Evolutionary conservation across 805 yeast species (phyloP).

Genomic region (Pichia deserticola): DNA sequence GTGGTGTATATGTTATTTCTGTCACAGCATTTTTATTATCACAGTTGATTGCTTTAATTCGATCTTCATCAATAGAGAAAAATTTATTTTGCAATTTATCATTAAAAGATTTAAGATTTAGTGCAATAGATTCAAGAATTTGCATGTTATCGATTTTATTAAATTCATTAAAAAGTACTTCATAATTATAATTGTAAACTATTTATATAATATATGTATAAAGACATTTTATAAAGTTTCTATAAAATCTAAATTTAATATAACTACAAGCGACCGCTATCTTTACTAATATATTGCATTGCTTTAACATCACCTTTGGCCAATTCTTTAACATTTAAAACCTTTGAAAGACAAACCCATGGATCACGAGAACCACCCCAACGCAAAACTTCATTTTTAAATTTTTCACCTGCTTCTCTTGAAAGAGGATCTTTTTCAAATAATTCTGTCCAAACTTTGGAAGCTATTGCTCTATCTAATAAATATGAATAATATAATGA

Average conservation of each 20-base stretch:
- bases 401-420: conserved; percentile 66
- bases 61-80: conserved; percentile 7
- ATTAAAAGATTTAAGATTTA: conserved; percentile 34
- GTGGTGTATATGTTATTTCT: conserved; percentile 44
- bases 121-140: conserved; percentile 42
- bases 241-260: not conserved
- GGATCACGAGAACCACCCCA: conserved; percentile 96
- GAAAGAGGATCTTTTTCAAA: conserved; percentile 67
- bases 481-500: conserved; percentile 89
- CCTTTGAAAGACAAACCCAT: conserved; percentile 78
- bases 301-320: conserved; percentile 43
- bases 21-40: conserved; percentile 30
- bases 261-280: not conserved
- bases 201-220: no score
- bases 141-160: conserved; percentile 32
- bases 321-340: conserved; percentile 56
- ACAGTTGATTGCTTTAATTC: conserved; percentile 25
- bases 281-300: conserved; percentile 7
- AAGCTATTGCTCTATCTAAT: conserved; percentile 87
- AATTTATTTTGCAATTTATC: conserved; percentile 2
- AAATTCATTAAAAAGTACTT: conserved; percentile 19
- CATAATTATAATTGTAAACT: no score
- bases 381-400: conserved; percentile 58
- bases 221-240: not conserved
- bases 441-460: conserved; percentile 70